Percentiles rank a stretch among this genome's conserved stretches.
These are phyloP conservation scores for Globisporangium recalcitrans DNA, from an alignment of 352 stramenopile species.

Conservation along the genomic window DNA sequence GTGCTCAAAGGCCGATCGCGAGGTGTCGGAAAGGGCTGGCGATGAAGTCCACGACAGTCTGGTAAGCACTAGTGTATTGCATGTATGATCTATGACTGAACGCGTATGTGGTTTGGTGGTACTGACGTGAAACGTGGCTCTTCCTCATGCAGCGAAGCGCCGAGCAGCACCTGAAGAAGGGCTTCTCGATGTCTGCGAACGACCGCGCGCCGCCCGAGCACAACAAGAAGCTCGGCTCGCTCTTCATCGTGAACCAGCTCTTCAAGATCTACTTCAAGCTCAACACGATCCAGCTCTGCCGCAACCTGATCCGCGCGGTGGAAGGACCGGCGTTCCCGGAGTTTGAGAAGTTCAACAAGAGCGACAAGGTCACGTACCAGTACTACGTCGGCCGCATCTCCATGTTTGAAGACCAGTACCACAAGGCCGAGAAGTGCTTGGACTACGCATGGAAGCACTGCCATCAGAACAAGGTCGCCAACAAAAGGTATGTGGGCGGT, in stretches of 20 bases:
- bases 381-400: conserved; percentile 95
- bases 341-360: conserved; percentile 81
- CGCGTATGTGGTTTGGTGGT: background rate
- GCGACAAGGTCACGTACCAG: conserved; percentile 92
- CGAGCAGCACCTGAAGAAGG: conserved; percentile 85
- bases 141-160: conserved; percentile 41
- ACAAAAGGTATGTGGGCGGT: conserved; percentile 64
- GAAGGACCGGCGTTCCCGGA: conserved; percentile 73
- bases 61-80: conserved; percentile 9
- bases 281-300: conserved; percentile 92
- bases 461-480: conserved; percentile 72
- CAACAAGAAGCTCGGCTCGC: conserved; percentile 83
- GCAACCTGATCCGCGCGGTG: conserved; percentile 89
- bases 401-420: conserved; percentile 97
- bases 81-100: background rate
- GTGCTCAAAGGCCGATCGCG: conserved; percentile 72
- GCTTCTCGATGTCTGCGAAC: conserved; percentile 82
- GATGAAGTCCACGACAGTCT: conserved; percentile 78
- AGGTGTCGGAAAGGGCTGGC: conserved; percentile 53
- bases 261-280: conserved; percentile 97
- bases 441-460: conserved; percentile 93
- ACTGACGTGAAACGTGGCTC: background rate
- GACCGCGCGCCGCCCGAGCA: conserved; percentile 68
- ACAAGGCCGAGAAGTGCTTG: conserved; percentile 91
- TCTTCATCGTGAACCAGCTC: conserved; percentile 94